These are phyloP conservation scores for Dalbergia cultrata DNA, from an alignment of 306 rosid species.

Conservation along the genomic window DNA sequence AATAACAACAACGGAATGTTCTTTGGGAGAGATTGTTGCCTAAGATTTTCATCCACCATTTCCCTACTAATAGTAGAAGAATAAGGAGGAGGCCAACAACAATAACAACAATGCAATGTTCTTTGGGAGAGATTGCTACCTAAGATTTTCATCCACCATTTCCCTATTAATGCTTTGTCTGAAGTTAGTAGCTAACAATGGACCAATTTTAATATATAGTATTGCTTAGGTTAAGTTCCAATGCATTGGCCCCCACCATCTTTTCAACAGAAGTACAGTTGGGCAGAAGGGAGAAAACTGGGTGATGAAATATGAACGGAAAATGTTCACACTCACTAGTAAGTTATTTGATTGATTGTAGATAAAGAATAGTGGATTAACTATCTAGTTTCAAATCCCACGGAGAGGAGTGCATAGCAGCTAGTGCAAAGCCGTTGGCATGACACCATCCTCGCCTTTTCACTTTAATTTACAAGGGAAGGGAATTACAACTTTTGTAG, in stretches of 20 bases:
- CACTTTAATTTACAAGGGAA: slow-evolving; percentile 15
- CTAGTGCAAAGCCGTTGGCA: neutral
- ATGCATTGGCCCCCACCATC: neutral
- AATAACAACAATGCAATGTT: neutral
- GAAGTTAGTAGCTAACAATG: neutral
- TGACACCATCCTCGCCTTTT: neutral
- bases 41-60: neutral
- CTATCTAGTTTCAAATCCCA: slow-evolving; percentile 3
- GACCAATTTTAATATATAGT: neutral
- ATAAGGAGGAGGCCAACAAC: too few species aligned
- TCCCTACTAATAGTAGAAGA: neutral
- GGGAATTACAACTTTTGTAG: neutral
- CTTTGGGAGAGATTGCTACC: neutral
- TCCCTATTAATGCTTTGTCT: neutral
- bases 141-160: neutral
- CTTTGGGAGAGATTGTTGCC: neutral
- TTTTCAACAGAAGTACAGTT: neutral
- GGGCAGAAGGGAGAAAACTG: slow-evolving; percentile 8
- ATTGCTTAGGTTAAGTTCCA: slow-evolving; percentile 15
- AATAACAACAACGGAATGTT: neutral
- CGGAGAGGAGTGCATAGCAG: slow-evolving; percentile 7
- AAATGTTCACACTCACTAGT: slow-evolving; percentile 5
- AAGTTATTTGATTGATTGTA: slow-evolving; percentile 12
- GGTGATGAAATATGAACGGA: neutral
- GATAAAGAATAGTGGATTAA: slow-evolving; percentile 23